Conservation (phyloP, 805 yeast species). For the Yamadazyma laniorum region DNA sequence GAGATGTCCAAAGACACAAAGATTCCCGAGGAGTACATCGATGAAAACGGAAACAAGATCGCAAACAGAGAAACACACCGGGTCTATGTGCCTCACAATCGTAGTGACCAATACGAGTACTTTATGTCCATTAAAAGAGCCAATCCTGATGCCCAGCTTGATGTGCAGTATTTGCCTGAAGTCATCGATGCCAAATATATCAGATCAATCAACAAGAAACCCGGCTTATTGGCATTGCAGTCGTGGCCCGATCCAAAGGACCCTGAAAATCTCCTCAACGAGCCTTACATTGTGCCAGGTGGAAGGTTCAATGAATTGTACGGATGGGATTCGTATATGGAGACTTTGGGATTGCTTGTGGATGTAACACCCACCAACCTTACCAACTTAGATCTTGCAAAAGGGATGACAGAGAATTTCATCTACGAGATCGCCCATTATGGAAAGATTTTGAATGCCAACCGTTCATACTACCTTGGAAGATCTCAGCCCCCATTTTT, state of each 20-base stretch:
- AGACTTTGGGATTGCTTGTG: slow-evolving; percentile 73
- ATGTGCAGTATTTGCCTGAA: slow-evolving; percentile 76
- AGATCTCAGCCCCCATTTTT: slow-evolving; percentile 96
- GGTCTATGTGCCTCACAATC: slow-evolving; percentile 69
- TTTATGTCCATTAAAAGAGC: slow-evolving; percentile 51
- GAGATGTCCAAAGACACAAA: slow-evolving; percentile 79
- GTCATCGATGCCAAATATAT: slow-evolving; percentile 75
- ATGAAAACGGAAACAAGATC: slow-evolving; percentile 29
- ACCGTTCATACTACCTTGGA: slow-evolving; percentile 84
- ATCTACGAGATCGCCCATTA: slow-evolving; percentile 86
- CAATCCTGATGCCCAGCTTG: slow-evolving; percentile 57
- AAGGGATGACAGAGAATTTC: slow-evolving; percentile 90
- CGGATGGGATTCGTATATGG: slow-evolving; percentile 98
- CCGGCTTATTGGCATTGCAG: slow-evolving; percentile 85
- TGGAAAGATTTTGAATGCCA: slow-evolving; percentile 92
- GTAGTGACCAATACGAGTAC: slow-evolving; percentile 71
- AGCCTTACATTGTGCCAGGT: slow-evolving; percentile 94
- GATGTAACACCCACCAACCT: slow-evolving; percentile 38
- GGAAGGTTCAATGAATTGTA: slow-evolving; percentile 95
- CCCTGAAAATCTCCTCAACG: slow-evolving; percentile 53
- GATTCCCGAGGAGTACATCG: slow-evolving; percentile 49
- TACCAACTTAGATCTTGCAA: slow-evolving; percentile 64
- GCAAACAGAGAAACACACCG: slow-evolving; percentile 61
- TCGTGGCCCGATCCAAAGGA: slow-evolving; percentile 58
- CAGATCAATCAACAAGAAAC: slow-evolving; percentile 70